These are phyloP conservation scores for Boeremia exigua DNA, from an alignment of 2,329 filamentous ascomycete species.

Conservation along the genomic window DNA sequence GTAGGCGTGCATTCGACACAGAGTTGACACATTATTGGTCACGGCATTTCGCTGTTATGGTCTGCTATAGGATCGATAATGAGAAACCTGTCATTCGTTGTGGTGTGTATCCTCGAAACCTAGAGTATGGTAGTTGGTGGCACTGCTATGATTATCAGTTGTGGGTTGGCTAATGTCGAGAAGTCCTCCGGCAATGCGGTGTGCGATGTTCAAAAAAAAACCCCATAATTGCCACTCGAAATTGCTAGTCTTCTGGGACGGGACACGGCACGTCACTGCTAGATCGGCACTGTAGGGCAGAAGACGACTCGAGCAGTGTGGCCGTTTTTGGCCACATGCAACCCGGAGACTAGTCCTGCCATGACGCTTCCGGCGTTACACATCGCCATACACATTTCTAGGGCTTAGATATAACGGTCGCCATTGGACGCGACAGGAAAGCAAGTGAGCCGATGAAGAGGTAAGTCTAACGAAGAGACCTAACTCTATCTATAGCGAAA, in stretches of 20 bases:
- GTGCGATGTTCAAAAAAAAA: conserved; percentile 6
- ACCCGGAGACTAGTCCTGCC: neutral
- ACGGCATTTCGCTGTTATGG: neutral
- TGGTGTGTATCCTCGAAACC: neutral
- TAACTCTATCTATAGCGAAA: neutral
- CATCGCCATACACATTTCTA: neutral
- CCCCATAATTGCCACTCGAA: neutral
- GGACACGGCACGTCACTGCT: conserved; percentile 3
- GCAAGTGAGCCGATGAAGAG: conserved; percentile 6
- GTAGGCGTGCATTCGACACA: neutral
- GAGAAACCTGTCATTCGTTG: neutral
- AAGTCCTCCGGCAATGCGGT: neutral
- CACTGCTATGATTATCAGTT: neutral
- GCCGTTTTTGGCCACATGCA: neutral
- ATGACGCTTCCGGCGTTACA: conserved; percentile 3
- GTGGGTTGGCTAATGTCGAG: neutral
- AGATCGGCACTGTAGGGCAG: neutral
- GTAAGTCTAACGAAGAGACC: neutral
- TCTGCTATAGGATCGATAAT: neutral
- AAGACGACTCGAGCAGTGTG: conserved; percentile 2
- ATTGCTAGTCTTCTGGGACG: neutral
- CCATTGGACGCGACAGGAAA: neutral
- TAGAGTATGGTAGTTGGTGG: neutral
- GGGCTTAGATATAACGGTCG: neutral
- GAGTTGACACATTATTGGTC: neutral